Evolutionary conservation across 352 stramenopile species (phyloP), one percentile per base, ranked within the genome.

Genomic region (Globisporangium takayamanum): DNA sequence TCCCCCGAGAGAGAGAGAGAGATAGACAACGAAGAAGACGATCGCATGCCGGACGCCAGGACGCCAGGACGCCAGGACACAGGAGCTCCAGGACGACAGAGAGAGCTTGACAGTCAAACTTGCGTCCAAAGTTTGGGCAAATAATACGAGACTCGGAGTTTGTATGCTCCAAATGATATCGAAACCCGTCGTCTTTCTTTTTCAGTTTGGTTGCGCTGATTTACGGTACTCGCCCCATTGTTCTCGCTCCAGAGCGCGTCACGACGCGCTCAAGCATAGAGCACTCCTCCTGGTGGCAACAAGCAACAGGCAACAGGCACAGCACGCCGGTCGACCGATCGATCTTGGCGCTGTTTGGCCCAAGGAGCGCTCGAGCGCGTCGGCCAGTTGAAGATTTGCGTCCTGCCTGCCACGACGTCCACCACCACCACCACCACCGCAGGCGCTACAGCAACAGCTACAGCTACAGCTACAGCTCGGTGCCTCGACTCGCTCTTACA

Each of bases 321-420:
- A 16, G 11, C 54, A 14, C 5, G 5, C 16, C 30, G 22, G 48
- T 12, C 33, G 6, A 44, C 36, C 18, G 18, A 16, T 63, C 58
- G 50, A 53, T 48, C 46, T 59, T 64, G 20, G 18, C 37, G 8
- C 44, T 46, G 5, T 14, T 45, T 41, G 5, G 45, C 11, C 12
- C 20, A 12, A 20, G 12, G 5, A 42, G 25, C 12, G 37, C 37
- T 50, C 22, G 8, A 22, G 12, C 5, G 48, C 48, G 48, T 16
- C n/a, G 3, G 30, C 2, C 75, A 85, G 70, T 85, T 77, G 70
- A 80, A 77, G 63, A 85, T 85, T 73, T 85, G 65, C 75, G 57
- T 57, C 57, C 60, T 66, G 57, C 60, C 49, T 57, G 61, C 49
- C 45, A 78, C 69, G 53, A 63, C 55, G 28, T 6, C 26, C 11